Percentiles rank a stretch among this genome's conserved stretches.
phyloP scores from a whole-genome alignment of 352 stramenopile species.

The Phytophthora agathidicida region DNA sequence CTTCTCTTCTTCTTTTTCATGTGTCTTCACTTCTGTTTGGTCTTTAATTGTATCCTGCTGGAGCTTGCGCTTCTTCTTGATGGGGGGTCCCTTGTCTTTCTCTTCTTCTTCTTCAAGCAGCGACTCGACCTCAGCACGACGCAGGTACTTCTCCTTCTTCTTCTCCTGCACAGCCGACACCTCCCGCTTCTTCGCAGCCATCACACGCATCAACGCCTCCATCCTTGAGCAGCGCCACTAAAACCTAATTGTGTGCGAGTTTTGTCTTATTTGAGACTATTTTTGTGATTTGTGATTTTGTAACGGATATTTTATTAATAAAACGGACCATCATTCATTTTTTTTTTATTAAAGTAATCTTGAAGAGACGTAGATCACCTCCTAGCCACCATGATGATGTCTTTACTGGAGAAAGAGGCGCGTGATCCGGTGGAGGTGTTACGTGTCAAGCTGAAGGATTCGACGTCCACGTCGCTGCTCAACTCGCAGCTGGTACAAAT shows the following conservation, averaged over 20 bases:
- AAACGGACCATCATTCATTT: slow-evolving; percentile 14
- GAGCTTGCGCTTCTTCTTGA: slow-evolving; percentile 63
- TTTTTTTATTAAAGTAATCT: slow-evolving; percentile 12
- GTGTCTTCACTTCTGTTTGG: slow-evolving; percentile 1
- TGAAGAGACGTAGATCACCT: background rate
- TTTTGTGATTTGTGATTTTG: slow-evolving; percentile 1
- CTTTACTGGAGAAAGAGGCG: slow-evolving; percentile 83
- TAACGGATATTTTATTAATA: slow-evolving; percentile 7
- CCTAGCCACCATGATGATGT: slow-evolving; percentile 62
- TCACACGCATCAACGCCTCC: slow-evolving; percentile 74
- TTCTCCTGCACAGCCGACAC: slow-evolving; percentile 64
- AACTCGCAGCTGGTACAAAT: slow-evolving; percentile 74
- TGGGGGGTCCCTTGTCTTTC: background rate
- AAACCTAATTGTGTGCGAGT: no score
- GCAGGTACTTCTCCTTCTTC: slow-evolving; percentile 82
- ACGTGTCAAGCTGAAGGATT: slow-evolving; percentile 84
- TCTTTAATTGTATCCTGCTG: slow-evolving; percentile 14
- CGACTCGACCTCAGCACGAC: slow-evolving; percentile 74
- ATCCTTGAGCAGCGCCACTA: no score
- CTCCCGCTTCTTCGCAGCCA: slow-evolving; percentile 86
- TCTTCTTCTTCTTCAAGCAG: slow-evolving; percentile 44
- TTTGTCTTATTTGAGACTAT: slow-evolving; percentile 4
- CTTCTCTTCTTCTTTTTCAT: background rate
- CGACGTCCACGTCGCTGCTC: slow-evolving; percentile 78
- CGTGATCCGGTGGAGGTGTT: slow-evolving; percentile 84